Evolutionary conservation across 2,329 filamentous ascomycete genomes (phyloP).

Genomic region (Colletotrichum ledebouriae): DNA sequence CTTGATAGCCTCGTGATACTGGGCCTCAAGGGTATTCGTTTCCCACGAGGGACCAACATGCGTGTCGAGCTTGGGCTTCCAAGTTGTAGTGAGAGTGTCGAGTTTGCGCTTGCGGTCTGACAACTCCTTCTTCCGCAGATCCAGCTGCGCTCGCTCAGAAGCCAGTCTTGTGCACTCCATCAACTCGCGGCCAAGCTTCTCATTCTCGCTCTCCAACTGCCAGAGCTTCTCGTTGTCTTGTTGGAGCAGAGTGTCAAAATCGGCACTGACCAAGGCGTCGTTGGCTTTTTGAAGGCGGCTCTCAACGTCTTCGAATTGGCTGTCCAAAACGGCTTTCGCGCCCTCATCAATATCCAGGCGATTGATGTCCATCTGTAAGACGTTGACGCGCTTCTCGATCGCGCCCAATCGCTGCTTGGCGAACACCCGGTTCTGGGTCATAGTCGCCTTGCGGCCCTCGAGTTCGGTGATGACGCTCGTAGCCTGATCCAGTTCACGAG

Average conservation of each 20-base stretch:
- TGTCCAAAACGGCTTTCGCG: slow-evolving; percentile 80
- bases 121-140: slow-evolving; percentile 85
- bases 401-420: slow-evolving; percentile 78
- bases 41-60: slow-evolving; percentile 78
- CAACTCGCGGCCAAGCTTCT: slow-evolving; percentile 82
- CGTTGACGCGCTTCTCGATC: slow-evolving; percentile 78
- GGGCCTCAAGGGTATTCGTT: slow-evolving; percentile 75
- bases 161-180: slow-evolving; percentile 85
- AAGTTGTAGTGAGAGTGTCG: slow-evolving; percentile 81
- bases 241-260: slow-evolving; percentile 79
- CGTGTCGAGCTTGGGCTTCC: slow-evolving; percentile 76
- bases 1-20: slow-evolving; percentile 75
- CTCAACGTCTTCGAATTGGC: slow-evolving; percentile 78
- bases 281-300: slow-evolving; percentile 72
- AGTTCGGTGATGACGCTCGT: slow-evolving; percentile 79
- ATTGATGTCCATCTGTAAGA: slow-evolving; percentile 77
- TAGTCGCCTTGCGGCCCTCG: slow-evolving; percentile 78
- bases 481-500: slow-evolving; percentile 80
- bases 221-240: slow-evolving; percentile 75
- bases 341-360: slow-evolving; percentile 90
- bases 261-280: slow-evolving; percentile 71
- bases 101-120: slow-evolving; percentile 80
- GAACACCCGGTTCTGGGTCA: slow-evolving; percentile 80
- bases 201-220: slow-evolving; percentile 78
- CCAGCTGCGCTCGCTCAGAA: slow-evolving; percentile 85